These are phyloP conservation scores for Metschnikowia aberdeeniae DNA, from an alignment of 805 yeast genomes.

Conservation along the genomic window DNA sequence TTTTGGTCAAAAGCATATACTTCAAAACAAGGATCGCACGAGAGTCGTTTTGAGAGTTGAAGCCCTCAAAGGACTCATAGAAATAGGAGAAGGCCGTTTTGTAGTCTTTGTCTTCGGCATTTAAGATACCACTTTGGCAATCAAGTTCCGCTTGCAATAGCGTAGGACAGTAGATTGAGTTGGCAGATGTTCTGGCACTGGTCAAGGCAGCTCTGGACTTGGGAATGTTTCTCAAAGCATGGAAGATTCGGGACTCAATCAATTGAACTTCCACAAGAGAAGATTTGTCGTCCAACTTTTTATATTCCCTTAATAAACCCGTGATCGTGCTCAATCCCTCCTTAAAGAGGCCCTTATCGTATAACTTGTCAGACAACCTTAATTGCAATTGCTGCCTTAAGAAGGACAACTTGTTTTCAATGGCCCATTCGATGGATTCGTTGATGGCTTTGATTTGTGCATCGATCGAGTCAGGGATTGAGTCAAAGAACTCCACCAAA, in stretches of 20 bases:
- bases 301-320: slow-evolving; percentile 74
- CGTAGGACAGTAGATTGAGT: slow-evolving; percentile 94
- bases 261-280: slow-evolving; percentile 94
- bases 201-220: slow-evolving; percentile 91
- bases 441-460: slow-evolving; percentile 69
- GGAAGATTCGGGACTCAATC: slow-evolving; percentile 84
- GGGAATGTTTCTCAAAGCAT: slow-evolving; percentile 84
- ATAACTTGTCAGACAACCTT: slow-evolving; percentile 73
- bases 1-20: slow-evolving; percentile 88
- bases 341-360: slow-evolving; percentile 58
- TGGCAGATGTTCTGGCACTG: slow-evolving; percentile 96
- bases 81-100: slow-evolving; percentile 94
- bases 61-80: slow-evolving; percentile 92
- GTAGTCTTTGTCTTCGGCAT: slow-evolving; percentile 96
- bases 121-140: slow-evolving; percentile 89
- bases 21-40: slow-evolving; percentile 74
- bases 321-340: slow-evolving; percentile 72
- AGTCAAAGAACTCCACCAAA: slow-evolving; percentile 73
- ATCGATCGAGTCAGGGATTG: slow-evolving; percentile 57
- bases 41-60: slow-evolving; percentile 59
- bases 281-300: slow-evolving; percentile 91
- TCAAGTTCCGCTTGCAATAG: slow-evolving; percentile 90
- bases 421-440: slow-evolving; percentile 85
- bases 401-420: slow-evolving; percentile 76
- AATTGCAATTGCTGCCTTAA: slow-evolving; percentile 84